Percentiles rank a stretch among this genome's conserved stretches.
Evolutionary conservation across 2,329 filamentous ascomycete species (phyloP).

Genomic region (Curvularia sp.): DNA sequence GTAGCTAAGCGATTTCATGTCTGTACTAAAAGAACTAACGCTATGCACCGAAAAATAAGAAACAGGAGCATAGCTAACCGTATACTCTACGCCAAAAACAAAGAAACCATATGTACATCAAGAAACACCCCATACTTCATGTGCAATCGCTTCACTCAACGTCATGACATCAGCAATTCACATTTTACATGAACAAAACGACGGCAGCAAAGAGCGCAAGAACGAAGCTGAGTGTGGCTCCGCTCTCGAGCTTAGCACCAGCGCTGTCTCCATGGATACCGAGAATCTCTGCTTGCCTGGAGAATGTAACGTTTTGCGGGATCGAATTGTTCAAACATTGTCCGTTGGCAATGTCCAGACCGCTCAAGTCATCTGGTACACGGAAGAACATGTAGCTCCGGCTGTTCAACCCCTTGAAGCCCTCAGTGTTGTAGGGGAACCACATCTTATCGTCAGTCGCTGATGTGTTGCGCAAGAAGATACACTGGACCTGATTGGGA

Average conservation of each 20-base stretch:
- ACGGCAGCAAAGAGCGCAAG: conserved; percentile 44
- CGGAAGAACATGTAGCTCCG: conserved; percentile 81
- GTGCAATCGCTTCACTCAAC: background rate
- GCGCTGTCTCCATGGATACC: conserved; percentile 44
- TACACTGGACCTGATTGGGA: conserved; percentile 76
- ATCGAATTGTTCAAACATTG: conserved; percentile 71
- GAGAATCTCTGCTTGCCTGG: conserved; percentile 45
- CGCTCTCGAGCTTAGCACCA: conserved; percentile 33
- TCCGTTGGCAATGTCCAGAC: conserved; percentile 71
- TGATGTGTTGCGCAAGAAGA: conserved; percentile 76
- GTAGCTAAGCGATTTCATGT: background rate
- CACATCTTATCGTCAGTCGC: conserved; percentile 70
- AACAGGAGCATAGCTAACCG: background rate
- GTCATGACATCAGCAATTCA: background rate
- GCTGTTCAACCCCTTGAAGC: conserved; percentile 72
- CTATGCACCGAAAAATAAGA: conserved; percentile 2
- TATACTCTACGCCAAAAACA: background rate
- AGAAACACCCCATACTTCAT: conserved; percentile 7
- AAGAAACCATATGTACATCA: background rate
- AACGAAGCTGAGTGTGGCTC: conserved; percentile 43
- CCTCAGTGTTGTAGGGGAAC: conserved; percentile 77
- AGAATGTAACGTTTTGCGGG: conserved; percentile 74
- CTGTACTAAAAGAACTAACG: background rate
- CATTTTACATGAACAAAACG: conserved; percentile 31
- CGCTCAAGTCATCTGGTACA: conserved; percentile 70